Evolutionary conservation across 495 filamentous ascomycete species (phyloP), one percentile per base, ranked within the genome.

Genomic region (Cercophora samala): DNA sequence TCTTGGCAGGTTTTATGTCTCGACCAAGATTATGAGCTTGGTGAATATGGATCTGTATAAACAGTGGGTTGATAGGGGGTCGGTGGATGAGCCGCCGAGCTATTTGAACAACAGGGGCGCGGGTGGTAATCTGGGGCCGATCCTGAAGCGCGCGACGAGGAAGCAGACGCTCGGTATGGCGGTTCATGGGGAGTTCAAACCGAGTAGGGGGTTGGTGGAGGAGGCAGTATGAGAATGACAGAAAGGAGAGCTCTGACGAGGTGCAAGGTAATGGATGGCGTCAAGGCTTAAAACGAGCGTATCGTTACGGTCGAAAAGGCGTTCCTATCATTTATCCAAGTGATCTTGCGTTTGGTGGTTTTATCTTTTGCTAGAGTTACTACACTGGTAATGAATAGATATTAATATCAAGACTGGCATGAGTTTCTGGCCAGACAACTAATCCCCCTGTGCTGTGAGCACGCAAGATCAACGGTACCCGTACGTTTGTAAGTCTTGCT

Each of bases 1-100:
- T 11, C 68, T 69, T 24, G 80, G 81, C n/a, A 70, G 81, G 6
- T 83, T 81, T 70, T 81, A 83, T 70, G 78, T 80, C 21, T 79
- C 76, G 0, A 63, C 74, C 42, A 72, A 72, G 65, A 69, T 83
- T 22, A 75, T 77, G 59, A 69, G 66, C 13, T 70, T 78, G 58
- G 71, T 83, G 5, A 70, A 78, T 24, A 70, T 64, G 4, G 66
- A 51, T 0, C 59, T 71, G 17, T 73, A 71, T 62, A 60, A 73
- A 58, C 61, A 69, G 0, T 71, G 70, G 21, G 42, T 77, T 6
- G 64, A 70, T 56, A 54, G 52, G 3, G 74, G 75, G 4, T 23
- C 65, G 17, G 66, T 81, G 13, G 70, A 67, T 19, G 71, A 80
- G 19, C 74, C 77, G 19, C 75, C 78, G 60, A 69, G 68, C 9